Conservation (phyloP, 257 asterid genomes). For the Echites panduratus region DNA sequence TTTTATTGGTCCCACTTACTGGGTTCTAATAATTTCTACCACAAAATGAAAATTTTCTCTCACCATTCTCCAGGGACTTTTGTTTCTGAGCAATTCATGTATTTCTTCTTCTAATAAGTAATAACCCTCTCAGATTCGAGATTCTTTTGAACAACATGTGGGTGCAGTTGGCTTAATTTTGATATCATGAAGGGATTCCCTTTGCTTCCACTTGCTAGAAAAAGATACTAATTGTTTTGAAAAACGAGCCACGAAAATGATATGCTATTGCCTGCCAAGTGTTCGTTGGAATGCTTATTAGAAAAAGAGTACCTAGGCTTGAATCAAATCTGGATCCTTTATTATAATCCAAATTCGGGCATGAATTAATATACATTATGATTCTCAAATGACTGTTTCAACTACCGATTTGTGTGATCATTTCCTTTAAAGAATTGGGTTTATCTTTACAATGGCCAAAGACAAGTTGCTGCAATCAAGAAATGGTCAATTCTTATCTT, state of each 20-base stretch:
- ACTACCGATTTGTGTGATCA: not conserved
- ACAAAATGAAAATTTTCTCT: too few relatives aligned
- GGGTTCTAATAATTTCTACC: not conserved
- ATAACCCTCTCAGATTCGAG: not conserved
- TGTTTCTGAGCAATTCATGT: not conserved
- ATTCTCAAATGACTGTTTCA: too few relatives aligned
- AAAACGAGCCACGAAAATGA: not conserved
- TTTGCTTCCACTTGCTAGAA: constrained; percentile 4
- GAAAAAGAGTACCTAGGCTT: not conserved
- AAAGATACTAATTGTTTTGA: not conserved
- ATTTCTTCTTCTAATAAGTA: not conserved
- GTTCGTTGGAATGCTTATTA: not conserved
- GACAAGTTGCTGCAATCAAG: not conserved
- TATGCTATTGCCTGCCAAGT: not conserved
- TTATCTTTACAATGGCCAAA: not conserved
- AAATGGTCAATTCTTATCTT: constrained; percentile 16
- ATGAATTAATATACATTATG: too few relatives aligned
- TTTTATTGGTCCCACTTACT: constrained; percentile 14
- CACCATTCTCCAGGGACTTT: not conserved
- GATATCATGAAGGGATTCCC: not conserved
- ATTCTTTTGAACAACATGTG: not conserved
- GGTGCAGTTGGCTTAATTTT: not conserved
- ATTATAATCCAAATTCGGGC: too few relatives aligned
- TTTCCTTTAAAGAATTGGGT: not conserved
- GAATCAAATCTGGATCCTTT: too few relatives aligned